Percentiles rank a stretch among this genome's conserved stretches.
Conservation (phyloP, 2,329 filamentous ascomycete species). For the Botrytis byssoidea region DNA sequence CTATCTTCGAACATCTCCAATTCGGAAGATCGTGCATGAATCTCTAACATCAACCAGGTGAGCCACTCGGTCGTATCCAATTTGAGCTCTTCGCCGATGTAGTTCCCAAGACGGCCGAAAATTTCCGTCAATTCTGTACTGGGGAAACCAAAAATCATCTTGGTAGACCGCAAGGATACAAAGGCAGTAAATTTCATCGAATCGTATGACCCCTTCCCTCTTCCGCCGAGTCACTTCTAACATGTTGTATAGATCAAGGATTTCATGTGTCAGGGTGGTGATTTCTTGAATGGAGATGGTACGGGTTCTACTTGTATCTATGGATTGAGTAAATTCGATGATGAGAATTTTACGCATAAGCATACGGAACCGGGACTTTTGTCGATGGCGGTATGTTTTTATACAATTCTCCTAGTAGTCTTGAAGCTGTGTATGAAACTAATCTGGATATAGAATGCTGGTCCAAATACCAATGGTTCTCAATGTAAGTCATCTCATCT, state of each 20-base stretch:
- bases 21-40: neutral
- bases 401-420: neutral
- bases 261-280: conserved; percentile 97
- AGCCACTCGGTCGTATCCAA: conserved; percentile 81
- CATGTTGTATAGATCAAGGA: conserved; percentile 64
- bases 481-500: conserved; percentile 53
- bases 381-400: conserved; percentile 79
- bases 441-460: conserved; percentile 65
- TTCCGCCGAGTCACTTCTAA: neutral
- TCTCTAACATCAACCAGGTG: conserved; percentile 53
- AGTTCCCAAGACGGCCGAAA: conserved; percentile 86
- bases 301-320: conserved; percentile 88
- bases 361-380: conserved; percentile 79
- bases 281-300: conserved; percentile 91
- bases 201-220: conserved; percentile 60
- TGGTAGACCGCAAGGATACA: conserved; percentile 86
- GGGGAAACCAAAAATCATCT: conserved; percentile 80
- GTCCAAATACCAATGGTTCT: conserved; percentile 87
- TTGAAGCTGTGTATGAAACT: conserved; percentile 5
- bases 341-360: conserved; percentile 83
- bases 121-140: conserved; percentile 96
- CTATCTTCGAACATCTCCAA: conserved; percentile 4
- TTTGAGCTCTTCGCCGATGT: conserved; percentile 87
- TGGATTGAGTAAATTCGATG: conserved; percentile 77
- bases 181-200: conserved; percentile 89